Evolutionary conservation across 805 yeast species (phyloP).

Genomic region (Babjeviella inositovora): DNA sequence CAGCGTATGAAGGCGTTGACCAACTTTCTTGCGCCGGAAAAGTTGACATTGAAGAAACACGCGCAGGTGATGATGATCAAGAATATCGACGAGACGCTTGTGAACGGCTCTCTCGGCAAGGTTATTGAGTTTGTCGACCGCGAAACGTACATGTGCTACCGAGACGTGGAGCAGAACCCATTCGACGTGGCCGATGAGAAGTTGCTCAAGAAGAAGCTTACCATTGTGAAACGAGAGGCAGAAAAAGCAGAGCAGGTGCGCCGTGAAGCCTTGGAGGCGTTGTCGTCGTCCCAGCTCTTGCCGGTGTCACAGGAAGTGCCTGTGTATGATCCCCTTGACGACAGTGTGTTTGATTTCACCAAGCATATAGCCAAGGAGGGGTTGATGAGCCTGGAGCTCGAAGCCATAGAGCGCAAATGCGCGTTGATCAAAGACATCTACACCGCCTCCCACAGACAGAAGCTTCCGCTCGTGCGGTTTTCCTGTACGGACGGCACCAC

Average conservation of each 20-base stretch:
- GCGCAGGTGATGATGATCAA: slow-evolving; percentile 93
- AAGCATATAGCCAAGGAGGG: too few relatives aligned
- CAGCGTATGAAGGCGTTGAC: slow-evolving; percentile 21
- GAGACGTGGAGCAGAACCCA: slow-evolving; percentile 8
- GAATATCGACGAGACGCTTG: slow-evolving; percentile 60
- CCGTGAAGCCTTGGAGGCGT: too few relatives aligned
- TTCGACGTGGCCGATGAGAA: slow-evolving; percentile 9
- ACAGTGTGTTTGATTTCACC: too few relatives aligned
- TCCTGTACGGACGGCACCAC: not conserved
- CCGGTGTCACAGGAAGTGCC: too few relatives aligned
- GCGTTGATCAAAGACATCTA: too few relatives aligned
- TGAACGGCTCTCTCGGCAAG: slow-evolving; percentile 84
- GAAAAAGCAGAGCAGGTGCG: slow-evolving; percentile 5
- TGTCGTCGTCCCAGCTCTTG: too few relatives aligned
- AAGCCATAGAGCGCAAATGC: too few relatives aligned
- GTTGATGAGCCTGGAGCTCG: too few relatives aligned
- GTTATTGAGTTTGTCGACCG: slow-evolving; percentile 35
- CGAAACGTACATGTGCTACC: slow-evolving; percentile 5
- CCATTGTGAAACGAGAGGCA: slow-evolving; percentile 7
- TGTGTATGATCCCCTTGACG: too few relatives aligned
- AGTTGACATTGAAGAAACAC: slow-evolving; percentile 52
- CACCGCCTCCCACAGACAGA: too few relatives aligned
- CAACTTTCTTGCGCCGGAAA: slow-evolving; percentile 56
- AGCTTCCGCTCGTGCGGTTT: too few relatives aligned
- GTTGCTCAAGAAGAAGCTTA: slow-evolving; percentile 7